phyloP scores from a whole-genome alignment of 495 filamentous ascomycete genomes.

The Pyrenula massariospora region DNA sequence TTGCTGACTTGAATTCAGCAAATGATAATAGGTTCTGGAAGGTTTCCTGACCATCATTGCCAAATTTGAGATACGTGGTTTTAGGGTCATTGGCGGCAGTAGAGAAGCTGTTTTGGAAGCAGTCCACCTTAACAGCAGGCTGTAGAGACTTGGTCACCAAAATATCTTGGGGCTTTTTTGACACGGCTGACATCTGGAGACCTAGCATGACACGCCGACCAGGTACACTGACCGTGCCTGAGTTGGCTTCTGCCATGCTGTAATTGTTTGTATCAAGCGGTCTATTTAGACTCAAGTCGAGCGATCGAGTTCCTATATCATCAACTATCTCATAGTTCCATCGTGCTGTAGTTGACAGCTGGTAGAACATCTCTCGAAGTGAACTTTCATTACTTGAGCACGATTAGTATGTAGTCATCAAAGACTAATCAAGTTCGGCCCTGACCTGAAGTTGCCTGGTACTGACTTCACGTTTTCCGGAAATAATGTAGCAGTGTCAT shows the following conservation, averaged over 20 bases:
- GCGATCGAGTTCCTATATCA: neutral
- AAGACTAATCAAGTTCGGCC: neutral
- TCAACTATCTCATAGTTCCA: neutral
- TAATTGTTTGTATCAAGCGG: neutral
- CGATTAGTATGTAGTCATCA: neutral
- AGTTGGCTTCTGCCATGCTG: neutral
- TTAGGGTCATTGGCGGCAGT: neutral
- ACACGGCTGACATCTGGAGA: neutral
- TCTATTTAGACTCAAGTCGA: neutral
- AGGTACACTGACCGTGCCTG: neutral
- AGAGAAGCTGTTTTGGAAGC: neutral
- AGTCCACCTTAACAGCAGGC: neutral
- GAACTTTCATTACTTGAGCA: neutral
- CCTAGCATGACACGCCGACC: neutral
- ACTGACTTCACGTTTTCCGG: neutral
- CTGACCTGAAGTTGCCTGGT: neutral
- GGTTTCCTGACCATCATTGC: neutral
- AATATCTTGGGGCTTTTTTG: neutral
- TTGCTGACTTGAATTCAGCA: neutral
- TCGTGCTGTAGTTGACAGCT: neutral
- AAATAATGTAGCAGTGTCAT: neutral
- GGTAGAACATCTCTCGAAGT: neutral
- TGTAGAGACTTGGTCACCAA: neutral
- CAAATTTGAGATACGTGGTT: neutral
- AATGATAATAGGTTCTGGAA: neutral